Conservation (phyloP, 1,284 basidiomycete genomes). For the Ceratobasidium sp. region DNA sequence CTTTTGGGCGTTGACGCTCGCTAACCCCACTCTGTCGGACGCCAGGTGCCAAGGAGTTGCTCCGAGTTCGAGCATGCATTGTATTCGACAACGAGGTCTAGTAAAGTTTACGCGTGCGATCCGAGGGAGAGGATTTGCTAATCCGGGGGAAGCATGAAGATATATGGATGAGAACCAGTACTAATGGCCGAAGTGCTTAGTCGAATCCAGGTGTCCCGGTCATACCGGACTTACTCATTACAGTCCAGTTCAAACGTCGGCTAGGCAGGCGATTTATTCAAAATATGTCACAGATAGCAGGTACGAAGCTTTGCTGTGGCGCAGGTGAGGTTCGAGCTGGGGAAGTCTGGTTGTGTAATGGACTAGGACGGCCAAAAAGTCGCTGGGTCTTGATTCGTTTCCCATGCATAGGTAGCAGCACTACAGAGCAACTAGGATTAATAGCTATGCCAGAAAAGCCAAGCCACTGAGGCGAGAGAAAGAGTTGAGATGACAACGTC, state of each 20-base stretch:
- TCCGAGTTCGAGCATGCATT: background rate
- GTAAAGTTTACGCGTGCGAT: background rate
- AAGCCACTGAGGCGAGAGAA: background rate
- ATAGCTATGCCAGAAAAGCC: background rate
- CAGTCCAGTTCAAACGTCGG: background rate
- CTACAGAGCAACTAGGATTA: background rate
- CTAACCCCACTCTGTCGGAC: background rate
- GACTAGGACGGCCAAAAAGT: background rate
- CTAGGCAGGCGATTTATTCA: background rate
- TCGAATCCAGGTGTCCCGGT: background rate
- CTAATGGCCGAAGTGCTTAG: background rate
- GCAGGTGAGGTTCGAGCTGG: constrained; percentile 6
- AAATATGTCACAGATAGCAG: background rate
- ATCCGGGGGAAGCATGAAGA: background rate
- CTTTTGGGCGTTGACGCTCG: background rate
- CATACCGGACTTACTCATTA: background rate
- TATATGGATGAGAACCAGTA: background rate
- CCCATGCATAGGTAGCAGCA: background rate
- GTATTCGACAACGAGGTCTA: background rate
- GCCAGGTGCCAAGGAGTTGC: background rate
- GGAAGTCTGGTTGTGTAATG: background rate
- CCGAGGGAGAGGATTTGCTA: background rate
- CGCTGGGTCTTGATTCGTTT: background rate
- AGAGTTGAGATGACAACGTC: background rate
- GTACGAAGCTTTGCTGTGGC: background rate